These are phyloP conservation scores for Tuber magnatum DNA, from an alignment of 495 filamentous ascomycete genomes.

Conservation along the genomic window DNA sequence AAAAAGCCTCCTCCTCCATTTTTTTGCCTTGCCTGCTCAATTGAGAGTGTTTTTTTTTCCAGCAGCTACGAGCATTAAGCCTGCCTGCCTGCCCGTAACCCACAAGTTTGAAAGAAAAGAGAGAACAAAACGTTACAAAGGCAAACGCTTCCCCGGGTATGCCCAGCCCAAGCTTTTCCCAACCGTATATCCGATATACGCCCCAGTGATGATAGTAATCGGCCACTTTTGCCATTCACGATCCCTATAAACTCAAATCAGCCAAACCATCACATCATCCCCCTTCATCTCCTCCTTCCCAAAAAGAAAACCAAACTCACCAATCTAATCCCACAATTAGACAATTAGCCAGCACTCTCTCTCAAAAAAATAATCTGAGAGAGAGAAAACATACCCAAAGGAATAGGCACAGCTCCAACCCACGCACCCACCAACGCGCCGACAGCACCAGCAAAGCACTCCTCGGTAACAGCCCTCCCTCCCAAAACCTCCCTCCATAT, in stretches of 20 bases:
- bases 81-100: neutral
- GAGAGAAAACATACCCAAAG: slow-evolving; percentile 51
- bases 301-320: slow-evolving; percentile 10
- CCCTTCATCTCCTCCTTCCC: neutral
- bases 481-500: slow-evolving; percentile 67
- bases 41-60: neutral
- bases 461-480: slow-evolving; percentile 54
- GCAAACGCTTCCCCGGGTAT: slow-evolving; percentile 57
- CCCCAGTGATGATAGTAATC: slow-evolving; percentile 72
- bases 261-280: neutral
- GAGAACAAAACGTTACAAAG: slow-evolving; percentile 44
- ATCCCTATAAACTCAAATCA: slow-evolving; percentile 48
- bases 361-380: slow-evolving; percentile 9
- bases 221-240: slow-evolving; percentile 98
- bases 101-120: neutral
- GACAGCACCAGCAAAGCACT: slow-evolving; percentile 59
- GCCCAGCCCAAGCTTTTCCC: slow-evolving; percentile 58
- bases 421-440: slow-evolving; percentile 61
- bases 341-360: neutral
- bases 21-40: neutral
- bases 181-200: slow-evolving; percentile 59
- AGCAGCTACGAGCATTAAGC: neutral
- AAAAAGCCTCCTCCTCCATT: neutral
- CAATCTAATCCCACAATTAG: slow-evolving; percentile 16
- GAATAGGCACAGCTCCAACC: slow-evolving; percentile 85